Evolutionary conservation across 208 protist genomes (phyloP).

Genomic region (Trypanosomatidae sp.): DNA sequence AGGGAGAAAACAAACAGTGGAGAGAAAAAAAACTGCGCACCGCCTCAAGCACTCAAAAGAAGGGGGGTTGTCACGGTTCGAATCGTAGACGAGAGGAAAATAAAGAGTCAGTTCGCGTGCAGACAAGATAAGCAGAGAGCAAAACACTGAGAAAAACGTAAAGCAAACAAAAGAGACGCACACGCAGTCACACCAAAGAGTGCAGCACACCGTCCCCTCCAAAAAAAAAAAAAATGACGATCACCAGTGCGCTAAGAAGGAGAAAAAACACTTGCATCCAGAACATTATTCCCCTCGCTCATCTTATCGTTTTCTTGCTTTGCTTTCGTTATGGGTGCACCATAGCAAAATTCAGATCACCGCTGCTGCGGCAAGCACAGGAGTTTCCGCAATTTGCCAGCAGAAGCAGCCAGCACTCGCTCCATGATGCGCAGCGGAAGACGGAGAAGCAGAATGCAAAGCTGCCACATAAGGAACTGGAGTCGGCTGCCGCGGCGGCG

Average conservation of each 20-base stretch:
- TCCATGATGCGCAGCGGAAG: slow-evolving; percentile 5
- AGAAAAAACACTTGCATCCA: not conserved
- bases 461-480: not conserved
- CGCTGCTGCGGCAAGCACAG: not conserved
- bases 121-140: not conserved
- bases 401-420: not conserved
- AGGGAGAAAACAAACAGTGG: not conserved
- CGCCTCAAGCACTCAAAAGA: not conserved
- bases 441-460: slow-evolving; percentile 6
- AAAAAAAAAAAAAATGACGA: slow-evolving; percentile 2
- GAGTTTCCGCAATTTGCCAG: not conserved
- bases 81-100: not conserved
- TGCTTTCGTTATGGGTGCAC: not conserved
- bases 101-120: not conserved
- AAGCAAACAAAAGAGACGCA: not conserved
- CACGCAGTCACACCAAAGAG: not conserved
- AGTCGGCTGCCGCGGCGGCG: not conserved
- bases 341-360: not conserved
- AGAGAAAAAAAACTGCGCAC: slow-evolving; percentile 7
- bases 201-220: too few relatives aligned
- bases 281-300: not conserved
- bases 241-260: slow-evolving; percentile 1
- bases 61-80: not conserved
- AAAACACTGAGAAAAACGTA: not conserved
- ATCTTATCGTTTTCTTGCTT: not conserved